Evolutionary conservation across 495 filamentous ascomycete species (phyloP).

Genomic region (Annulohypoxylon moriforme): DNA sequence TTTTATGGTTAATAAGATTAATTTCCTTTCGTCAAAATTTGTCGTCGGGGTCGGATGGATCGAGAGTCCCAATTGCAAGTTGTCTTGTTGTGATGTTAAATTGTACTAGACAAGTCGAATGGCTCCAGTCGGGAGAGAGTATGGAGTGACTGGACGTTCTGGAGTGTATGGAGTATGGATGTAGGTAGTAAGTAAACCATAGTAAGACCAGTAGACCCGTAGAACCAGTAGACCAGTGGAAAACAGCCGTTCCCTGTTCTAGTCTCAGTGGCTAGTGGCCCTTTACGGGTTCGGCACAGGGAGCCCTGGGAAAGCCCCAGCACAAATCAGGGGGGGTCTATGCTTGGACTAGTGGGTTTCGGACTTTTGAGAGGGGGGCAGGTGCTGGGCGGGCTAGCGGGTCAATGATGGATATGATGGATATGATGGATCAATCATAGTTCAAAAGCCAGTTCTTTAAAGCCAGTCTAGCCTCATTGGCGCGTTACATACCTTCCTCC

Average conservation of each 20-base stretch:
- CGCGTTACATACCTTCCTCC: constrained; percentile 29
- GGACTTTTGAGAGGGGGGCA: constrained; percentile 39
- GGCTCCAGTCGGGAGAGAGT: constrained; percentile 16
- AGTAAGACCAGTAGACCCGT: constrained; percentile 5
- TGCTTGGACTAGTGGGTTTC: constrained; percentile 45
- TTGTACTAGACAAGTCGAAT: constrained; percentile 21
- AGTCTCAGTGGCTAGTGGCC: constrained; percentile 40
- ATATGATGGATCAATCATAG: constrained; percentile 3
- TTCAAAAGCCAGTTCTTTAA: constrained; percentile 17
- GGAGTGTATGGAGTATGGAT: neutral
- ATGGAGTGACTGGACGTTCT: constrained; percentile 2
- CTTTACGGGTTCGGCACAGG: constrained; percentile 41
- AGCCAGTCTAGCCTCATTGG: constrained; percentile 40
- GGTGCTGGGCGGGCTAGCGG: constrained; percentile 18
- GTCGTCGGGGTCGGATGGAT: constrained; percentile 26
- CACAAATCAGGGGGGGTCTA: constrained; percentile 35
- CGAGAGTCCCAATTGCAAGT: constrained; percentile 38
- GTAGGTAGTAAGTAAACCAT: constrained; percentile 7
- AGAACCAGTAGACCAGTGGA: constrained; percentile 8
- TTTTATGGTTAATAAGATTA: constrained; percentile 4
- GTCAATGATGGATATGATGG: constrained; percentile 6
- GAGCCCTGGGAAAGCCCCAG: constrained; percentile 40
- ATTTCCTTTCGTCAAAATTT: neutral
- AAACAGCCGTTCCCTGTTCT: constrained; percentile 29
- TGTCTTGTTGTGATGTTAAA: constrained; percentile 20